A percentile compares a stretch with the other conserved stretches of the same genome.
These are phyloP conservation scores for Cyberlindnera mycetangii DNA, from an alignment of 805 yeast genomes.

Conservation along the genomic window DNA sequence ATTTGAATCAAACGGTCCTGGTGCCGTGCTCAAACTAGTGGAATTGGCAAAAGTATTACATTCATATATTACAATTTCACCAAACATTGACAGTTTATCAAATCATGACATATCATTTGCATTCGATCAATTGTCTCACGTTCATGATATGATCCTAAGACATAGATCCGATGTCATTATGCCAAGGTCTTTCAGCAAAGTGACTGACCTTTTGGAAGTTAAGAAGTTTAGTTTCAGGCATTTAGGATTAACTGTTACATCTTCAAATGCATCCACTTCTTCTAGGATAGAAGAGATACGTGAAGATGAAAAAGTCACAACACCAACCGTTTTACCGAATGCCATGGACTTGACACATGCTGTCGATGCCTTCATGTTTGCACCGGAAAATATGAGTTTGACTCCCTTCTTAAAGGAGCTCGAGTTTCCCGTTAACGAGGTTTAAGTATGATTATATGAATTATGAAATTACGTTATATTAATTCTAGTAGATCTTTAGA, in stretches of 20 bases:
- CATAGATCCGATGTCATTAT: conserved; percentile 18
- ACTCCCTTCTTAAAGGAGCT: conserved; percentile 5
- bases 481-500: too few relatives aligned
- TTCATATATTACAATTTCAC: conserved; percentile 11
- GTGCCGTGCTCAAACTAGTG: conserved; percentile 22
- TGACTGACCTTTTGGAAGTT: conserved; percentile 14
- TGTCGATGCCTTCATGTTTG: background rate
- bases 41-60: conserved; percentile 23
- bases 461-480: too few relatives aligned
- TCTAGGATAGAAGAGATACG: conserved; percentile 3
- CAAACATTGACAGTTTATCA: too few relatives aligned
- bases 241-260: background rate
- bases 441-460: background rate
- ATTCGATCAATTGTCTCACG: conserved; percentile 20
- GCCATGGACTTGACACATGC: background rate
- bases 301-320: background rate
- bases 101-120: conserved; percentile 16
- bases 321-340: background rate
- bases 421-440: conserved; percentile 4
- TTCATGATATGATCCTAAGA: conserved; percentile 18
- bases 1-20: conserved; percentile 26
- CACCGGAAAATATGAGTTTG: background rate
- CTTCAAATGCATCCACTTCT: background rate
- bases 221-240: conserved; percentile 15
- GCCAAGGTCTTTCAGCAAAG: conserved; percentile 13